These are phyloP conservation scores for Pontederia paniculata DNA, from an alignment of 176 grass and related monocot species.

Conservation along the genomic window DNA sequence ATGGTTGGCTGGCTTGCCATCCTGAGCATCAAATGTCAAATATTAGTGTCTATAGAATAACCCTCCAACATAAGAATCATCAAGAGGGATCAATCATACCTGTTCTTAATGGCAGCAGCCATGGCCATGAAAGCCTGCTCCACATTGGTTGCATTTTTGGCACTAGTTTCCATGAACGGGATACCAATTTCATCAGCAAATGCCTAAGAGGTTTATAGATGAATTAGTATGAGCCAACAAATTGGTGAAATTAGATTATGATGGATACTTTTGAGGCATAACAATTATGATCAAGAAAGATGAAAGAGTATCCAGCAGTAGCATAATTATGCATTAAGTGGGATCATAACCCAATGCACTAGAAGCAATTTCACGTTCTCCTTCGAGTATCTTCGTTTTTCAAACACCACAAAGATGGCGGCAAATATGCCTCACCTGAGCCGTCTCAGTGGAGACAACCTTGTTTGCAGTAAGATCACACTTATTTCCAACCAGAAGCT, in stretches of 20 bases:
- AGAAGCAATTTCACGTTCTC: too few species aligned
- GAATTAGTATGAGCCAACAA: not conserved
- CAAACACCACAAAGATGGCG: not conserved
- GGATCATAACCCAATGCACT: too few species aligned
- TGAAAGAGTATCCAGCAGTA: too few species aligned
- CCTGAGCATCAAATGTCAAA: not conserved
- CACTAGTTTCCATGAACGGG: constrained; percentile 20
- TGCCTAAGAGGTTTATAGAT: not conserved
- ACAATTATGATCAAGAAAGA: too few species aligned
- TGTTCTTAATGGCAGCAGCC: constrained; percentile 20
- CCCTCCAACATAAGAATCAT: too few species aligned
- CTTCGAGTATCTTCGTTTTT: not conserved
- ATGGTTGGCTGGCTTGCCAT: constrained; percentile 16
- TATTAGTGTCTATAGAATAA: too few species aligned
- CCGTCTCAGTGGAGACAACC: constrained; percentile 18
- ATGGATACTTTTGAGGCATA: too few species aligned
- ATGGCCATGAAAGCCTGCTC: constrained; percentile 20
- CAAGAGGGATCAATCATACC: not conserved
- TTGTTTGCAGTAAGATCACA: constrained; percentile 18
- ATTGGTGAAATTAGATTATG: not conserved
- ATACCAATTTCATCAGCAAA: constrained; percentile 25
- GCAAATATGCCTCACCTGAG: constrained; percentile 12
- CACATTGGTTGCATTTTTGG: constrained; percentile 12
- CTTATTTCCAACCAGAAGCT: constrained; percentile 22
- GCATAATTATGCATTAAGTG: too few species aligned